Evolutionary conservation across 2,329 filamentous ascomycete species (phyloP).

Genomic region (Phialophora tarda): DNA sequence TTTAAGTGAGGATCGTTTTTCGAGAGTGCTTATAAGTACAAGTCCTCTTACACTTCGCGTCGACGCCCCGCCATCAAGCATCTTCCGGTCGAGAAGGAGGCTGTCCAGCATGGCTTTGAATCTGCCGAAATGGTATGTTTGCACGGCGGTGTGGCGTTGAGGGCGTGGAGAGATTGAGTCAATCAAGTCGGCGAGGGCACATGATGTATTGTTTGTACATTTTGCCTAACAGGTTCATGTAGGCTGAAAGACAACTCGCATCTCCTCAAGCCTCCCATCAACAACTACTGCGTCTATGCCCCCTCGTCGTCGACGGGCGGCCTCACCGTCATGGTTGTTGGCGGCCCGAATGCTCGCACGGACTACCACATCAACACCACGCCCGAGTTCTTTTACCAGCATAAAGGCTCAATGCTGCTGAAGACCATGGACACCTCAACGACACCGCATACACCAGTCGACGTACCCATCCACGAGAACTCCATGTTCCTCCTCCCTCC

Average conservation of each 20-base stretch:
- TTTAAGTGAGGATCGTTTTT: neutral
- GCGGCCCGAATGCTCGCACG: constrained; percentile 91
- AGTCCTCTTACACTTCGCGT: neutral
- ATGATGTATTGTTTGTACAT: neutral
- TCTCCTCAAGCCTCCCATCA: constrained; percentile 89
- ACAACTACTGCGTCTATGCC: constrained; percentile 97
- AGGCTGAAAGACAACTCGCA: constrained; percentile 93
- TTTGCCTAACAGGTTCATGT: constrained; percentile 17
- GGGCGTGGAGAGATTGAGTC: neutral
- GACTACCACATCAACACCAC: constrained; percentile 99
- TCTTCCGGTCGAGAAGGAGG: neutral
- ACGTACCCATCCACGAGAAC: constrained; percentile 88
- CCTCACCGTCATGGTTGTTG: constrained; percentile 90
- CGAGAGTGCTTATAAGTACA: neutral
- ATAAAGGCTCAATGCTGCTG: constrained; percentile 90
- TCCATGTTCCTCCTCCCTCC: constrained; percentile 90
- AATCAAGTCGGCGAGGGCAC: neutral
- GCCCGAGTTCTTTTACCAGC: constrained; percentile 97
- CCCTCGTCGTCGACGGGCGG: constrained; percentile 75
- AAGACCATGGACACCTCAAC: constrained; percentile 76
- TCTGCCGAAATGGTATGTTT: constrained; percentile 53
- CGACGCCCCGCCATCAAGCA: neutral
- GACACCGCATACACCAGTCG: constrained; percentile 67
- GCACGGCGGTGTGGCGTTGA: neutral
- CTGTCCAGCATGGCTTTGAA: constrained; percentile 43